Percentiles rank a stretch among this genome's conserved stretches.
Evolutionary conservation across 2,329 filamentous ascomycete species (phyloP).

Genomic region (Pseudogymnoascus verrucosus): DNA sequence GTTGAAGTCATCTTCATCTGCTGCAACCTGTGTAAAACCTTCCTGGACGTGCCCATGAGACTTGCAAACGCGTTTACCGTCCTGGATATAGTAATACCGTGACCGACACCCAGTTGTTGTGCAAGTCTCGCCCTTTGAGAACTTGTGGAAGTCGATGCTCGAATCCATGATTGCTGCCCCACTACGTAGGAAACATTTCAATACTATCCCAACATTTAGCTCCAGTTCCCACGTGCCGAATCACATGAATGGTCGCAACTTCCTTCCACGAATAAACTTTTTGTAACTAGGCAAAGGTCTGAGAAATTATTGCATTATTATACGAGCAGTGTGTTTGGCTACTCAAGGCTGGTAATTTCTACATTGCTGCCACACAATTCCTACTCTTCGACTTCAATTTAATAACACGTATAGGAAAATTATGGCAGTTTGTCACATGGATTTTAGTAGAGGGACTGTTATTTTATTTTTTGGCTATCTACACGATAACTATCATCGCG

Average conservation of each 20-base stretch:
- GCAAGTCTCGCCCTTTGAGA: slow-evolving; percentile 39
- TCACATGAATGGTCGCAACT: neutral
- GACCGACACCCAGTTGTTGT: slow-evolving; percentile 55
- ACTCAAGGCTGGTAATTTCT: neutral
- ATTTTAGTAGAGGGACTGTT: neutral
- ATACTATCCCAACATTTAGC: neutral
- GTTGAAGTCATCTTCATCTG: slow-evolving; percentile 63
- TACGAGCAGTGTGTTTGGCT: neutral
- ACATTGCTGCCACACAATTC: neutral
- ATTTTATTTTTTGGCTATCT: neutral
- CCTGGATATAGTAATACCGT: slow-evolving; percentile 48
- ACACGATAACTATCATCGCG: neutral
- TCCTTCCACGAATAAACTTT: neutral
- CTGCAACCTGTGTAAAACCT: slow-evolving; percentile 38
- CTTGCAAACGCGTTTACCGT: slow-evolving; percentile 57
- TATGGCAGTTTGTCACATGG: neutral
- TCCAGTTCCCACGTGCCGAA: neutral
- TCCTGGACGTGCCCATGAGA: slow-evolving; percentile 54
- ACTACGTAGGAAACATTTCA: neutral
- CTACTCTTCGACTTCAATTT: neutral
- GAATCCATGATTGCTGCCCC: slow-evolving; percentile 21
- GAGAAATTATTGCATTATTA: neutral
- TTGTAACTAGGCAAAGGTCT: neutral
- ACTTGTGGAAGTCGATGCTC: slow-evolving; percentile 28
- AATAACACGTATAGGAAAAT: neutral